Base-by-base conservation (phyloP, 495 filamentous ascomycete genomes). In the Penicillium waksmanii region DNA sequence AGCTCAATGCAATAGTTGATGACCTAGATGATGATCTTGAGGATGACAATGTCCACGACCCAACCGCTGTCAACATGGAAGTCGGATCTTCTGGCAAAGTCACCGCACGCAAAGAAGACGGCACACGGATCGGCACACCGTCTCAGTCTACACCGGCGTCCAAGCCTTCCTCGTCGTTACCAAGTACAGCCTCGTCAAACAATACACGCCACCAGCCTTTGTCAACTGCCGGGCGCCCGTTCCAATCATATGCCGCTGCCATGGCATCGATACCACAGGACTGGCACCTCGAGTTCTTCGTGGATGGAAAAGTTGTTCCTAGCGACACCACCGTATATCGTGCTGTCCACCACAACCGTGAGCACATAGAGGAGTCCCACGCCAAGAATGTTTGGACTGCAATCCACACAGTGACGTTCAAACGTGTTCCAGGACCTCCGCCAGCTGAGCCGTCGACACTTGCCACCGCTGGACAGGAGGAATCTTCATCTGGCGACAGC, bases 231-330 rank as follows among this genome's bases (percentile, higher is more conserved):
- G 70, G 76, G 48, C 75, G 81, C 25, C 71, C 84, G 11, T 73
- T 83, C 21, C 77, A 85, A 15, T 94, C 92, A 0, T 97, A 96
- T 68, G 89, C 92, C 15, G 90, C 90, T 36, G 91, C 92, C 5
- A 84, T 95, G 63, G 76, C 77, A 8, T 77, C 78, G 1, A 62
- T 84, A 5, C 92, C 93, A n/a, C 89, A 93, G 58, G 95, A 98
- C 67, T 99, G 96, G 96, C 95, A 99, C 65, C 90, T 99, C 43
- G 91, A 98, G 66, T 99, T 99, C 73, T 96, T 85, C 62, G 86
- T 97, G 55, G 88, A 92, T 60, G 91, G 85, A 48, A 88, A 93
- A 66, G 83, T 89, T 1, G 88, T 97, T 63, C 80, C 90, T 1
- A 93, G 91, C 63, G 94, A 97, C 62, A 98, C 91, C 3, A 99